Evolutionary conservation across 495 filamentous ascomycete genomes (phyloP), one percentile per base, ranked within the genome.

Genomic region (Bathelium albidoporum): DNA sequence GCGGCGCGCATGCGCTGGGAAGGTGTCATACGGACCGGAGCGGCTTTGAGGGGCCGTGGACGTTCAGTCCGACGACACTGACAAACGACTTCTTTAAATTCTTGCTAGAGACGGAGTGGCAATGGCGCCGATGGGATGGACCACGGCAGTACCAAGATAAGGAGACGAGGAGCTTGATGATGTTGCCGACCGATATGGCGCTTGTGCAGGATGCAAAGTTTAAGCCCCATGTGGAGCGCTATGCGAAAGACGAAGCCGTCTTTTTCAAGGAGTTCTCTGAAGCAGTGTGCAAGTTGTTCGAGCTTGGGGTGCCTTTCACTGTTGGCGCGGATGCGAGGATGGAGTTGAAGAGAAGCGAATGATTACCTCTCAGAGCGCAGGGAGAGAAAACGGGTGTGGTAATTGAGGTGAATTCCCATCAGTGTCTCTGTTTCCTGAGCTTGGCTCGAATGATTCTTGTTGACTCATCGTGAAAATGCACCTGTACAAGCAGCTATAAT

Each of bases 11-110:
- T 80, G 91, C 94, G 22, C 81, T 98, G 12, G 94, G 94, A 49
- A 87, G 94, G 45, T 95, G 91, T 77, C 94, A 98, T 82, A 79
- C 86, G 9, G 86, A 95, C 76, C 90, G 93, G 65, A 87, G 83
- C 68, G 94, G 94, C 60, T 98, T 83, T 77, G 86, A 89, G 1
- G 94, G 94, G 1, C 94, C 93, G 43, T 98, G 94, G 94, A 90
- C 90, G 70, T 96, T 96, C 83, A 91, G 88, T 66, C 94, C 94
- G 32, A 98, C 91, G 22, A 86, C 93, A 53, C 74, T 98, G 70
- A 95, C 87, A 66, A 98, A 98, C 78, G 94, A 97, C 72, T 98
- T 86, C 80, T 98, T 84, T 84, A 84, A 83, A 65, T 83, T 97
- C 2, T 83, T 98, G 49, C 68, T 95, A 41, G 84, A 89, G 24